Base-by-base conservation (phyloP, 2,329 filamentous ascomycete species). In the Aspergillus caelatus region DNA sequence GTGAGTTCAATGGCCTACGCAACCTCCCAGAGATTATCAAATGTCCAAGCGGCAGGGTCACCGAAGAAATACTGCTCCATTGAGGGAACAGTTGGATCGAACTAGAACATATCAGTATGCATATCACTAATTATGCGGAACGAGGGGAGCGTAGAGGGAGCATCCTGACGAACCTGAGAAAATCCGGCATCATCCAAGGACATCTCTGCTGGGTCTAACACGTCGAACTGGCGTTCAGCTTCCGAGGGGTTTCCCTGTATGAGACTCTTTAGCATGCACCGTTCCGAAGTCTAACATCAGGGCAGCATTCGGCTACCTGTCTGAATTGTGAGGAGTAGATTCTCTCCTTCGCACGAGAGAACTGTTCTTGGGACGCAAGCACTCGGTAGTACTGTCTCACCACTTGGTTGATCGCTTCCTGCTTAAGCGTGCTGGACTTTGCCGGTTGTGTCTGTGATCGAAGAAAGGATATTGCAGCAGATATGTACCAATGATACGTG, bases 101-200 rank as follows among this genome's bases (percentile, higher is more conserved):
- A 46, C 43, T 46, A 23, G 12, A 0, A 10, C 4, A 12, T 12
- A 16, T 46, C n/a, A 46, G 10, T 14, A 41, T 46, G 2, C 21
- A 23, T 46, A 46, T 23, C 11, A 7, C 9, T 23, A 14, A 45
- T 23, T 11, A 45, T 12, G 1, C 1, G 2, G 4, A 21, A 11
- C 3, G 2, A 16, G 2, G 10, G n/a, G 10, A 23, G 11, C 10
- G 1, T 5, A 2, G 9, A 7, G n/a, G 0, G 10, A 23, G n/a
- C 9, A 23, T 45, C 23, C 10, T 46, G 10, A 14, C 43, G 10
- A 23, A 46, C 43, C 21, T 46, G 43, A 12, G 43, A 3, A 3
- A 46, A 23, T 14, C 43, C 43, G 3, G 7, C 43, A 23, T 46
- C 43, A 6, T 23, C 21, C 10, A 46, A 46, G 14, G 43, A 46